Evolutionary conservation across 345 rosid genomes (phyloP), one percentile per base, ranked within the genome.

Genomic region (Citrus sp.): DNA sequence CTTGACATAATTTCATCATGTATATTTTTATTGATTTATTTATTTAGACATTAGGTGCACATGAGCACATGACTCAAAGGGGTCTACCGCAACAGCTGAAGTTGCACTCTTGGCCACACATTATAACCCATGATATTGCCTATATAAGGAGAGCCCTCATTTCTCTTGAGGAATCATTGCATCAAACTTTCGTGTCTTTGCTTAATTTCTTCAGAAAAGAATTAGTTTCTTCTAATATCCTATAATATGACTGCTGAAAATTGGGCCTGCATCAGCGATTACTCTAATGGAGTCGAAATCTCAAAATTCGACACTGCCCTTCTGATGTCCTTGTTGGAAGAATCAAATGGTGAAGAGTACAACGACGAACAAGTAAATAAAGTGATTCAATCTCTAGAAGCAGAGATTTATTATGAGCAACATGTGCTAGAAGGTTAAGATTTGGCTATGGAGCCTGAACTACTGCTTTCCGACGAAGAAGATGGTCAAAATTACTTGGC

Each of bases 361-460:
- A 86, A 83, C n/a, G 87, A 84, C 25, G 88, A 86, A 74, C 84
- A 80, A 67, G 9, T 88, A 62, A 80, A 87, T 32, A 65, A 84
- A 18, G 83, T 87, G 37, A 90, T 90, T 59, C 85, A 80, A 61
- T 88, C 92, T 9, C 71, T 88, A 30, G 90, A 87, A 75, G 88
- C 86, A 12, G 92, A 87, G 86, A 85, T 88, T 77, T 81, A 46
- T 46, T 13, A 86, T 77, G 77, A 64, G 24, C 69, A 65, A 42
- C 78, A 70, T 56, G 27, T 16, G 61, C 25, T 54, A 21, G 82
- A 77, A 9, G 72, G 38, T 7, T 4, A 16, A 4, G 68, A 58
- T 67, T 38, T 22, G 9, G 13, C 9, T 7, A 73, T 40, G 59
- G 69, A 30, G 30, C 25, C 38, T 7, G 70, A 74, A 37, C 19